phyloP scores from a whole-genome alignment of 1,284 basidiomycete genomes.

The Testicularia cyperi region DNA sequence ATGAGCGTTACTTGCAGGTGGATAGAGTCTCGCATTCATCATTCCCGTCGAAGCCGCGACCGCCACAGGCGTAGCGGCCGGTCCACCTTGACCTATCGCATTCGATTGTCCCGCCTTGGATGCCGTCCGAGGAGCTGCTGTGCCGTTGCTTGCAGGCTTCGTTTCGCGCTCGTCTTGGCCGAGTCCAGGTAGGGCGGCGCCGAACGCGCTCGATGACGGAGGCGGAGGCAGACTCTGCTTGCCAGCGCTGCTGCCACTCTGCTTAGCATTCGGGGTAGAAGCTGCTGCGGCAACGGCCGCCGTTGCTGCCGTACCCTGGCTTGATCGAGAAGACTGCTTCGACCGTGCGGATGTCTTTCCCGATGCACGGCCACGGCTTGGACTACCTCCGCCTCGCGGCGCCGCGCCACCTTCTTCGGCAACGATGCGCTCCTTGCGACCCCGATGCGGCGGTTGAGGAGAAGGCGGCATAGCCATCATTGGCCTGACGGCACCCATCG shows the following conservation, averaged over 20 bases:
- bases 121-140: too few species aligned
- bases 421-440: conserved; percentile 12
- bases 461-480: conserved; percentile 14
- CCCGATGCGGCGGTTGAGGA: conserved; percentile 27
- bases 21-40: conserved; percentile 17
- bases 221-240: conserved; percentile 25
- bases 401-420: conserved; percentile 14
- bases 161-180: conserved; percentile 7
- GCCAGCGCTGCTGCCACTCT: not conserved
- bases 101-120: too few species aligned
- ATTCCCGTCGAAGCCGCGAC: conserved; percentile 12
- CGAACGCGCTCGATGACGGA: conserved; percentile 7
- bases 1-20: conserved; percentile 2
- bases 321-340: conserved; percentile 16
- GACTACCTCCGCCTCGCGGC: conserved; percentile 6
- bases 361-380: conserved; percentile 13
- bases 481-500: not conserved
- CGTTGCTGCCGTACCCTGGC: conserved; percentile 1
- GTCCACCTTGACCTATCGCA: too few species aligned
- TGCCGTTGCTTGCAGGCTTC: conserved; percentile 12
- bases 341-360: conserved; percentile 11
- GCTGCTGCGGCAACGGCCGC: not conserved
- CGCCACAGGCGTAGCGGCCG: conserved; percentile 24
- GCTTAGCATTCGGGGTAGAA: conserved; percentile 3
- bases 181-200: not conserved